Conservation (phyloP, 768 basidiomycete species). For the Suillus plorans region DNA sequence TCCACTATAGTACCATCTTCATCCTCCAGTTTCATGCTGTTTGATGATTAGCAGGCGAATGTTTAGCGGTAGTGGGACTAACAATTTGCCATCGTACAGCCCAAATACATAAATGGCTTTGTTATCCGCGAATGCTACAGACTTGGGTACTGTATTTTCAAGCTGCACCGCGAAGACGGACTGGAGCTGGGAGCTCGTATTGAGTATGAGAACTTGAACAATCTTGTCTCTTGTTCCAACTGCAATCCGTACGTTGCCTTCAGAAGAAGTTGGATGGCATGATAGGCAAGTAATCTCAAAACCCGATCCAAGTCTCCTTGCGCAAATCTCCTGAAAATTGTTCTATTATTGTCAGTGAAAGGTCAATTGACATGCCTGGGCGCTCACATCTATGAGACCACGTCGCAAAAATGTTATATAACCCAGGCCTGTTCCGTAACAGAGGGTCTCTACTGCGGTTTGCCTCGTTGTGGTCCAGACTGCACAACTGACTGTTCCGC, state of each 20-base stretch:
- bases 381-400: no score
- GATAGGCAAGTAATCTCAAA: no score
- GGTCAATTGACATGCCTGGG: no score
- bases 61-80: neutral
- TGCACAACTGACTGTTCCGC: slow-evolving; percentile 3
- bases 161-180: slow-evolving; percentile 8
- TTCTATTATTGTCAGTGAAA: no score
- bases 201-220: slow-evolving; percentile 9
- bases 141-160: slow-evolving; percentile 7
- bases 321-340: no score
- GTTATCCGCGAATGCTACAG: slow-evolving; percentile 3
- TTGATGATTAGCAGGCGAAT: no score
- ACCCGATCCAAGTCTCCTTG: no score
- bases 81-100: slow-evolving; percentile 13
- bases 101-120: slow-evolving; percentile 6
- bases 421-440: slow-evolving; percentile 10
- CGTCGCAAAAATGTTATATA: neutral
- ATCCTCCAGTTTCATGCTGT: slow-evolving; percentile 10
- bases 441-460: slow-evolving; percentile 1
- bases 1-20: slow-evolving; percentile 2
- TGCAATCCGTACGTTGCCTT: no score
- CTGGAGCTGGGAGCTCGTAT: slow-evolving; percentile 4
- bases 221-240: slow-evolving; percentile 4
- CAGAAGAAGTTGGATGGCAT: no score
- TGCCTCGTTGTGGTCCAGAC: slow-evolving; percentile 9